phyloP scores from a whole-genome alignment of 2,329 filamentous ascomycete species.

The Aurifilum marmelostoma region DNA sequence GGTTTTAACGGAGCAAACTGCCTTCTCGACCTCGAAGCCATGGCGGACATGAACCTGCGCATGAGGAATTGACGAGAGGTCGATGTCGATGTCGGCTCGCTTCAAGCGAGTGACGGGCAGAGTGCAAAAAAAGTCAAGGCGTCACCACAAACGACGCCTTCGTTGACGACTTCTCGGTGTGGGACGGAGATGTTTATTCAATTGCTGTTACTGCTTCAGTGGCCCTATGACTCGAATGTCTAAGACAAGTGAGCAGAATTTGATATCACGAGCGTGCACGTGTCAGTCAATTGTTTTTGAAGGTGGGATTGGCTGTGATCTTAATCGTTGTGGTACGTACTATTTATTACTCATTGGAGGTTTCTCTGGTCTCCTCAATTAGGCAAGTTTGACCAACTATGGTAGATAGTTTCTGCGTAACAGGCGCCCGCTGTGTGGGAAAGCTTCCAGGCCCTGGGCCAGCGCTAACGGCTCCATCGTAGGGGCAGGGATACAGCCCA shows the following conservation, averaged over 20 bases:
- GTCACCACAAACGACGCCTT: neutral
- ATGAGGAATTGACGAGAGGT: conserved; percentile 24
- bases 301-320: neutral
- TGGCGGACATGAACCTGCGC: conserved; percentile 45
- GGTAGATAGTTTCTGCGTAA: neutral
- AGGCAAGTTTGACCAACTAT: neutral
- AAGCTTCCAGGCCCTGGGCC: conserved; percentile 3
- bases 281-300: neutral
- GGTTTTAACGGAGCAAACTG: conserved; percentile 61
- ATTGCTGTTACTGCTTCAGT: neutral
- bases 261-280: neutral
- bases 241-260: neutral
- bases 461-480: neutral
- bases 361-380: neutral
- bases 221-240: neutral
- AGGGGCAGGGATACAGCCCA: neutral
- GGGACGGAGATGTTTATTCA: neutral
- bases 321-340: conserved; percentile 1
- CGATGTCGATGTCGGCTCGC: neutral
- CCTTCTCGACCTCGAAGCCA: conserved; percentile 46
- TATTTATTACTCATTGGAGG: neutral
- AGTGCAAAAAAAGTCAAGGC: neutral
- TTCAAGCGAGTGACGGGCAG: too few species aligned
- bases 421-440: neutral
- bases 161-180: neutral